Conservation (phyloP, 2,329 filamentous ascomycete species). For the Diaporthe ilicicola region DNA sequence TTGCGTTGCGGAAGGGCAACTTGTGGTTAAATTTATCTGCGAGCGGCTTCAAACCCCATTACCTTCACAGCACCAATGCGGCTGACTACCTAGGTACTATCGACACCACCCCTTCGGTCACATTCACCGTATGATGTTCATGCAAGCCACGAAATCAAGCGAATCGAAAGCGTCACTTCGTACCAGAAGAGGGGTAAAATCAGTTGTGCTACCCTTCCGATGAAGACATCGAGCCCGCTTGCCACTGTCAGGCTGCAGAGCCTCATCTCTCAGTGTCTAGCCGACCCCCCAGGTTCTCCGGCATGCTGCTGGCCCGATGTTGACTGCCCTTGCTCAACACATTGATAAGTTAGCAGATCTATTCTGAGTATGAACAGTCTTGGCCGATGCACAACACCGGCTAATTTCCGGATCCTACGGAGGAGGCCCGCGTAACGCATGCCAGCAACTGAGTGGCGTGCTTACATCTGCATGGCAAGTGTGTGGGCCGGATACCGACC, state of each 20-base stretch:
- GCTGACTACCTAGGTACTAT: neutral
- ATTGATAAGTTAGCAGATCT: neutral
- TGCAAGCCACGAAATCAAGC: neutral
- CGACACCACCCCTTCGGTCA: neutral
- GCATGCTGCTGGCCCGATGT: neutral
- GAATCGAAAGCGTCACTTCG: neutral
- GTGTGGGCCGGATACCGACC: neutral
- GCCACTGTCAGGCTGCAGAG: neutral
- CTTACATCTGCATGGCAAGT: neutral
- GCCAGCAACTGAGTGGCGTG: neutral
- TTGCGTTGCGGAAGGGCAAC: no score
- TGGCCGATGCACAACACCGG: neutral
- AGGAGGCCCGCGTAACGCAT: neutral
- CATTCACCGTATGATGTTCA: neutral
- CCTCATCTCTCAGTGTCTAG: neutral
- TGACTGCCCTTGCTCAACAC: neutral
- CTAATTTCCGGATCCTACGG: neutral
- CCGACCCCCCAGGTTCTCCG: neutral
- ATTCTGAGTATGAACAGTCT: neutral
- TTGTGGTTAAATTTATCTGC: no score
- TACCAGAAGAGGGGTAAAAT: neutral
- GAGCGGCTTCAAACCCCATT: neutral
- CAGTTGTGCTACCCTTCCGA: neutral
- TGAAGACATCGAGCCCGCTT: neutral
- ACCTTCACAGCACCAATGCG: neutral